Evolutionary conservation across 768 basidiomycete species (phyloP).

Genomic region (Boletus patriciae): DNA sequence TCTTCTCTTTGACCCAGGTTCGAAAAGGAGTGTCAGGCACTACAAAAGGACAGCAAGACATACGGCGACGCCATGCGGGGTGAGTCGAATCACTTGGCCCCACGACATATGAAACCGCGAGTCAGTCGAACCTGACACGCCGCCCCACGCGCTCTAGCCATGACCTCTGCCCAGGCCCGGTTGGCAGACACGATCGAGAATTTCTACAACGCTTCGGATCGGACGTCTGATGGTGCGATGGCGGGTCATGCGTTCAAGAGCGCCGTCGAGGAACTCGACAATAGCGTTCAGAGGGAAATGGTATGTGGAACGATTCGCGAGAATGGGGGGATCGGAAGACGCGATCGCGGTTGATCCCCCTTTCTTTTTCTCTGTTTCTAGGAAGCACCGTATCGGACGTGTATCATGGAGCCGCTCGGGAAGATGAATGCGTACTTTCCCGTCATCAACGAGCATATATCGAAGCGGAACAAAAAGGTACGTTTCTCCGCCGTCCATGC

Average conservation of each 20-base stretch:
- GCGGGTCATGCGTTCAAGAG: slow-evolving; percentile 95
- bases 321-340: neutral
- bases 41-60: slow-evolving; percentile 94
- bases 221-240: slow-evolving; percentile 90
- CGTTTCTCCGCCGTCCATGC: neutral
- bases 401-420: slow-evolving; percentile 92
- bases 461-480: slow-evolving; percentile 97
- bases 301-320: slow-evolving; percentile 45
- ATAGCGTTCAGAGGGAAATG: slow-evolving; percentile 78
- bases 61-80: slow-evolving; percentile 95
- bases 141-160: slow-evolving; percentile 52
- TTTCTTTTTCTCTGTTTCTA: slow-evolving; percentile 29
- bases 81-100: slow-evolving; percentile 34
- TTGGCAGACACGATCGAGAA: slow-evolving; percentile 92
- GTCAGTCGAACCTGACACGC: neutral
- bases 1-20: slow-evolving; percentile 49
- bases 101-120: neutral
- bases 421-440: slow-evolving; percentile 98
- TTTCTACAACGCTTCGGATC: slow-evolving; percentile 88
- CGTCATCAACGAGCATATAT: slow-evolving; percentile 87
- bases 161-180: slow-evolving; percentile 90
- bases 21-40: slow-evolving; percentile 91
- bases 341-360: slow-evolving; percentile 1
- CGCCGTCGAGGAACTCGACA: slow-evolving; percentile 91
- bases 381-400: slow-evolving; percentile 94